These are phyloP conservation scores for Acer saccharum DNA, from an alignment of 345 rosid genomes.

Conservation along the genomic window DNA sequence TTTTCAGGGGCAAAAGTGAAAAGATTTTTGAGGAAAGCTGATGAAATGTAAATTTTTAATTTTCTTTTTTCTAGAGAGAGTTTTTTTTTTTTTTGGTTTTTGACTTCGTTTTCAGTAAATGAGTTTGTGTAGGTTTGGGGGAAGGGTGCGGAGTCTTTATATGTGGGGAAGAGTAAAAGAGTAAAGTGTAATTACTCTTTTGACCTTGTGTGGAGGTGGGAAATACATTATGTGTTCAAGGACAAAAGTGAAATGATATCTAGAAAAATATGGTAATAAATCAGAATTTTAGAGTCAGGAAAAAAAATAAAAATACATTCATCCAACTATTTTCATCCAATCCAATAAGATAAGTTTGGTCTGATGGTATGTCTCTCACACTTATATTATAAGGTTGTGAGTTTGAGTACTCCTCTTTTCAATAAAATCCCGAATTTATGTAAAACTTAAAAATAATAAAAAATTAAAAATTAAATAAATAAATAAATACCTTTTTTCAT, in stretches of 20 bases:
- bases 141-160: background rate
- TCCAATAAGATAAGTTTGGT: too few relatives aligned
- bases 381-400: too few relatives aligned
- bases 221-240: background rate
- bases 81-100: background rate
- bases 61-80: background rate
- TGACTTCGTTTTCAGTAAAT: background rate
- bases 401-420: fast-evolving
- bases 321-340: too few relatives aligned
- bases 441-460: too few relatives aligned
- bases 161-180: background rate
- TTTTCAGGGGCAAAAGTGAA: background rate
- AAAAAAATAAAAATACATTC: too few relatives aligned
- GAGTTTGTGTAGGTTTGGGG: background rate
- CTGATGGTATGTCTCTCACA: fast-evolving
- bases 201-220: background rate
- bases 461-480: too few relatives aligned
- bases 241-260: background rate
- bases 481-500: too few relatives aligned
- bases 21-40: background rate
- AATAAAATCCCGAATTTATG: too few relatives aligned
- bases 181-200: background rate
- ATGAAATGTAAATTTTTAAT: background rate
- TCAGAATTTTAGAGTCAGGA: too few relatives aligned
- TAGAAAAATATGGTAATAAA: background rate